Evolutionary conservation across 129 eudicot genomes (phyloP), one percentile per base, ranked within the genome.

Genomic region (Flaveria brownii): DNA sequence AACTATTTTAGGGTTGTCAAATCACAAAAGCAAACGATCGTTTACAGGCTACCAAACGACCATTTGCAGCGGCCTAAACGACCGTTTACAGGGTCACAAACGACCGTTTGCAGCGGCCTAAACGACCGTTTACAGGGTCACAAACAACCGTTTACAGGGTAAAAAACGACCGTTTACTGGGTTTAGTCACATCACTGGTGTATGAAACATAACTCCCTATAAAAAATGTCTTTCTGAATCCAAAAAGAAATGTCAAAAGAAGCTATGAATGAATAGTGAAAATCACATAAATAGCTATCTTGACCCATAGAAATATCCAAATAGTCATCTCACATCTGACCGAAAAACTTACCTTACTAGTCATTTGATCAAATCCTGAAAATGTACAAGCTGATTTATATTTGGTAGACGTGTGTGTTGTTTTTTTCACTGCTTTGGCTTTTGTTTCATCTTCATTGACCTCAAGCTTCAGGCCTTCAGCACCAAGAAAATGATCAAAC

Each of bases 171-270:
- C n/a, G n/a, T n/a, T n/a, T n/a, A n/a, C n/a, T n/a, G n/a, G n/a
- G n/a, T n/a, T n/a, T n/a, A n/a, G n/a, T n/a, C n/a, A n/a, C n/a
- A n/a, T n/a, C n/a, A n/a, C n/a, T n/a, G n/a, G n/a, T n/a, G n/a
- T n/a, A n/a, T n/a, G n/a, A n/a, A n/a, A n/a, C n/a, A n/a, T n/a
- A n/a, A n/a, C n/a, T n/a, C n/a, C n/a, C n/a, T 23, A 5, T 39
- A 18, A 71, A 63, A 22, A 50, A 10, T 57, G 42, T 78, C 26
- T 60, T 71, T 33, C 17, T 60, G 28, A 60, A 78, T 78, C 50
- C 72, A 60, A 52, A 78, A 39, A 71, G 62, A 77, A 77, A 56
- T 68, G 59, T 43, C 70, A 69, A 77, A 77, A 56, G 70, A 25
- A 56, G 70, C 50, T 6, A 43, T 43, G 39, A 18, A 43, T 77